Evolutionary conservation across 495 filamentous ascomycete genomes (phyloP), one percentile per base, ranked within the genome.

Genomic region (Diplogelasinospora grovesii): DNA sequence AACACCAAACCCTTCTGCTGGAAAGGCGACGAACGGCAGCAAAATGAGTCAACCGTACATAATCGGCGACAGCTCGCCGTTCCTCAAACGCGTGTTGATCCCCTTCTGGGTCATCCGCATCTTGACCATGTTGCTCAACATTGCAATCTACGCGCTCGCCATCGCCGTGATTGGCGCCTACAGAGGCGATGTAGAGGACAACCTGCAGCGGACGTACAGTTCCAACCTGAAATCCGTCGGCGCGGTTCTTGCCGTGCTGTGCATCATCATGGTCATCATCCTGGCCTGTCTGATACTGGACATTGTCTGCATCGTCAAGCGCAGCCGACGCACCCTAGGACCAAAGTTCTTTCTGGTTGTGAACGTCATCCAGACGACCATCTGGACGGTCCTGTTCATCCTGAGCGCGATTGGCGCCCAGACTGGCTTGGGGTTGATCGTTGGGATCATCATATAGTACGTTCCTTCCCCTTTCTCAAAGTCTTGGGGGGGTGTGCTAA

Each of bases 81-180:
- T 64, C 25, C 50, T 66, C 46, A 66, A 68, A 50, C 63, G 63
- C 67, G 74, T 79, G 1, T 69, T 95, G 3, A 70, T 96, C 14
- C 90, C 90, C 0, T 95, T 86, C 66, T 95, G 89, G 89, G 88
- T 86, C 8, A 85, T 92, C 56, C 78, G 84, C 16, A 76, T 82
- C 37, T 78, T 57, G 28, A 46, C 60, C 39, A 48, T 60, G 50
- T 4, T 60, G 1, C 5, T 57, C 36, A 46, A 44, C 20, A 44
- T 57, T 18, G 51, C 3, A 34, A 9, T 52, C 15, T 60, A 49
- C 40, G 48, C n/a, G 10, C 15, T 62, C 1, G 11, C 39, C 8
- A 19, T 62, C 27, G 35, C 42, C 41, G 45, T 33, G 8, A 11
- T 62, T 13, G 26, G 28, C 29, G 19, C 32, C 11, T 48, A 14